phyloP scores from a whole-genome alignment of 257 asterid genomes.

The Capsicum chinense region DNA sequence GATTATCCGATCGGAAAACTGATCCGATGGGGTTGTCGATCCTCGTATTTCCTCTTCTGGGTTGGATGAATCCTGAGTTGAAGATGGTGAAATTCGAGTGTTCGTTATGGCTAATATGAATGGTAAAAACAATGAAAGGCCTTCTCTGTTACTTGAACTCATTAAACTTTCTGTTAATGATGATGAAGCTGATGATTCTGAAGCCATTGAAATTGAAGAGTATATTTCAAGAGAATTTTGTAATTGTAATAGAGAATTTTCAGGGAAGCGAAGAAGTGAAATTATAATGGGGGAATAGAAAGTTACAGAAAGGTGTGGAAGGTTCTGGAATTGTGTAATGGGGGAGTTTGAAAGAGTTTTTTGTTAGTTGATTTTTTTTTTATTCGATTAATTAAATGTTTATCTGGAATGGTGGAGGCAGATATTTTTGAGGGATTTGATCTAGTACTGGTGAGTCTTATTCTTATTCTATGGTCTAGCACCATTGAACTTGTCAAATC shows the following conservation, averaged over 20 bases:
- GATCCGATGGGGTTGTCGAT: conserved; percentile 13
- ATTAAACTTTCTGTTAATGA: conserved; percentile 44
- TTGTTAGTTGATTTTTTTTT: background rate
- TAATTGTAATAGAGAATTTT: background rate
- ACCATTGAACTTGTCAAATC: background rate
- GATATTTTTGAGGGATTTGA: background rate
- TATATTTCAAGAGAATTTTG: no score
- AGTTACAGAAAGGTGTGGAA: background rate
- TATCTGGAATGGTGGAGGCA: background rate
- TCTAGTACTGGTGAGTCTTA: background rate
- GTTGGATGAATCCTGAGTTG: conserved; percentile 39
- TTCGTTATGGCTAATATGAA: conserved; percentile 46
- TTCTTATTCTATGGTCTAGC: background rate
- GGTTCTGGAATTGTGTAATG: background rate
- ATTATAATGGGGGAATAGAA: background rate
- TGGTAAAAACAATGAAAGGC: conserved; percentile 49
- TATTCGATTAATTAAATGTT: background rate
- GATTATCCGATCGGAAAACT: conserved; percentile 49
- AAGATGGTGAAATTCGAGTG: conserved; percentile 27
- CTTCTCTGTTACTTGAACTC: conserved; percentile 54
- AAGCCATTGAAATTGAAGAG: conserved; percentile 47
- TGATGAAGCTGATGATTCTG: conserved; percentile 39
- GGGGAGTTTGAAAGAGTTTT: background rate
- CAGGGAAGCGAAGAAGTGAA: background rate
- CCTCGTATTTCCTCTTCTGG: conserved; percentile 36